These are phyloP conservation scores for Globisporangium cylindrosporum DNA, from an alignment of 352 stramenopile genomes.

Conservation along the genomic window DNA sequence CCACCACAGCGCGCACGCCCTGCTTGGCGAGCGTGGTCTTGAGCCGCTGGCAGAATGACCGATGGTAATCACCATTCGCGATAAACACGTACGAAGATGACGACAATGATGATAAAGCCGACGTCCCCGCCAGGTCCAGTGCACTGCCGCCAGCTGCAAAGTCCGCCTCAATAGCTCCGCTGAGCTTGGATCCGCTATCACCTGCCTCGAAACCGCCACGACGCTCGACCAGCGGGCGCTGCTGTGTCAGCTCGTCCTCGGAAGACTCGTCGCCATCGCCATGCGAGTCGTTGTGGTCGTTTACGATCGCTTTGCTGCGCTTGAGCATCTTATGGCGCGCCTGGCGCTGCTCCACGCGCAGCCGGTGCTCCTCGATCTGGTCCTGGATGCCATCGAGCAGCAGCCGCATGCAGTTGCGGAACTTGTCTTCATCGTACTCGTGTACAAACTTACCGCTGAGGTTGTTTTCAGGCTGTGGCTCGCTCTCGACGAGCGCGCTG, in stretches of 20 bases:
- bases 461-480: conserved; percentile 10
- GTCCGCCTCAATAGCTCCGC: background rate
- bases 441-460: conserved; percentile 19
- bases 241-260: conserved; percentile 14
- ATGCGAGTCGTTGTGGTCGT: conserved; percentile 12
- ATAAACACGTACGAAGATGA: conserved; percentile 67
- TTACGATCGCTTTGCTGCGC: conserved; percentile 18
- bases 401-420: conserved; percentile 59
- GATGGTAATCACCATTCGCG: conserved; percentile 69
- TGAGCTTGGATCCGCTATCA: background rate
- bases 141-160: background rate
- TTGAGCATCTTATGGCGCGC: conserved; percentile 29
- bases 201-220: background rate
- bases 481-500: conserved; percentile 9
- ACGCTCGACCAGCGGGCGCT: conserved; percentile 12
- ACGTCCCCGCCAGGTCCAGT: background rate
- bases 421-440: conserved; percentile 63
- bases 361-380: conserved; percentile 77
- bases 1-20: conserved; percentile 55
- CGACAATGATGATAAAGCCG: background rate
- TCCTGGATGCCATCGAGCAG: conserved; percentile 80
- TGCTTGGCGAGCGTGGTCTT: conserved; percentile 56
- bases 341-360: conserved; percentile 41
- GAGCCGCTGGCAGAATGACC: conserved; percentile 56
- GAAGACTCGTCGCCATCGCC: conserved; percentile 6